Percentiles rank a stretch among this genome's conserved stretches.
Evolutionary conservation across 108 stramenopile genomes (phyloP).

Genomic region (Conticribra guillardii): DNA sequence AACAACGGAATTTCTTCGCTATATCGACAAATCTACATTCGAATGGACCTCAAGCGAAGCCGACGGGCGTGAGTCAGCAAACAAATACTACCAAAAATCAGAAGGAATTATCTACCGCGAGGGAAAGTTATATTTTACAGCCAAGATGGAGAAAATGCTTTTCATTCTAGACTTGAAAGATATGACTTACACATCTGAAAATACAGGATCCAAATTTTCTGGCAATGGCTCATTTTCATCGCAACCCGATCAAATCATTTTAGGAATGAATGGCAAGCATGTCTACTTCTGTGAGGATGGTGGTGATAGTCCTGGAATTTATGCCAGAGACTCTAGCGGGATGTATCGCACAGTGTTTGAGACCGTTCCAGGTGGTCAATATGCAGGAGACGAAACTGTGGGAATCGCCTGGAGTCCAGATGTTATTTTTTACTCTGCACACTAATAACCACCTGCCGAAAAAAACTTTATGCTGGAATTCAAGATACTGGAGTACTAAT

Average conservation of each 20-base stretch:
- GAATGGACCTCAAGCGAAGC: constrained; percentile 36
- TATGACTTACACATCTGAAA: constrained; percentile 5
- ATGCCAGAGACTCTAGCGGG: constrained; percentile 32
- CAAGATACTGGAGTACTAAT: neutral
- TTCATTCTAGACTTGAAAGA: constrained; percentile 28
- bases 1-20: neutral
- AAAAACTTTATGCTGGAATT: constrained; percentile 5
- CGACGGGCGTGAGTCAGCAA: constrained; percentile 14
- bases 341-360: constrained; percentile 36
- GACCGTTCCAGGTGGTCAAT: neutral
- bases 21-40: constrained; percentile 19
- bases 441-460: too few relatives aligned
- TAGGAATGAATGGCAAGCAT: constrained; percentile 8
- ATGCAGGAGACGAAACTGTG: constrained; percentile 51
- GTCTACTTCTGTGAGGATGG: constrained; percentile 64
- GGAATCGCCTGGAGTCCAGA: constrained; percentile 66
- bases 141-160: constrained; percentile 28
- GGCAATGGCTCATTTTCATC: constrained; percentile 21
- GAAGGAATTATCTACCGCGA: constrained; percentile 49
- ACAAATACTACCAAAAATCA: constrained; percentile 25
- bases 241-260: constrained; percentile 54
- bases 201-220: too few relatives aligned
- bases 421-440: too few relatives aligned
- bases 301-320: constrained; percentile 42
- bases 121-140: constrained; percentile 41